Conservation (phyloP, 2,329 filamentous ascomycete species). For the Stagonosporopsis vannaccii region DNA sequence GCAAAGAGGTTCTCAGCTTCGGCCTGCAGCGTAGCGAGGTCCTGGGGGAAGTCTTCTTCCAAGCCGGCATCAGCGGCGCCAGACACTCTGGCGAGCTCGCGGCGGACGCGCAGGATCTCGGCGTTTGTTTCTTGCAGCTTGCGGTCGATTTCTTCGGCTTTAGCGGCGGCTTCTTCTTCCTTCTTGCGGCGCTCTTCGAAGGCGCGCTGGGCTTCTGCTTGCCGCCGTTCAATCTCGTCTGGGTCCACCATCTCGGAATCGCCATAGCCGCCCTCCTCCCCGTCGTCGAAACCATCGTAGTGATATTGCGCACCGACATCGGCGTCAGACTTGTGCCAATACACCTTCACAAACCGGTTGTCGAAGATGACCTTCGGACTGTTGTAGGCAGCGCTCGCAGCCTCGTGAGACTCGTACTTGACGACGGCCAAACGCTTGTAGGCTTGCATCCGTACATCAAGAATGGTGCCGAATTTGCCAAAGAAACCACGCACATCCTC, state of each 20-base stretch:
- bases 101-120: slow-evolving; percentile 68
- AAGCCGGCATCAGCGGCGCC: slow-evolving; percentile 24
- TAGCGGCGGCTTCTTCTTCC: slow-evolving; percentile 67
- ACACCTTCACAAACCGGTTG: slow-evolving; percentile 85
- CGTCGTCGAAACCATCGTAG: slow-evolving; percentile 19
- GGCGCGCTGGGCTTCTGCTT: slow-evolving; percentile 74
- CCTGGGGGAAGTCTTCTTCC: slow-evolving; percentile 26
- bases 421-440: slow-evolving; percentile 74
- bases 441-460: slow-evolving; percentile 69
- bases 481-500: slow-evolving; percentile 73
- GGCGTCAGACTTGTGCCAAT: slow-evolving; percentile 68
- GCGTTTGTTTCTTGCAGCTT: slow-evolving; percentile 69
- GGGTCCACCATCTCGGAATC: slow-evolving; percentile 67
- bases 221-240: slow-evolving; percentile 72
- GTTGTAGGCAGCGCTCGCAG: slow-evolving; percentile 74
- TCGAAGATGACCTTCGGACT: slow-evolving; percentile 84
- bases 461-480: slow-evolving; percentile 71
- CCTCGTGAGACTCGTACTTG: slow-evolving; percentile 70
- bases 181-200: slow-evolving; percentile 71
- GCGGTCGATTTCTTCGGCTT: slow-evolving; percentile 70
- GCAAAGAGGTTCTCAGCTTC: slow-evolving; percentile 72
- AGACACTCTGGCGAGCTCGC: slow-evolving; percentile 64
- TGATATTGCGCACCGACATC: not conserved
- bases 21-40: slow-evolving; percentile 35
- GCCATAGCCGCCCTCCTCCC: slow-evolving; percentile 25